phyloP scores from a whole-genome alignment of 345 rosid species.

The Eucalyptus marginata region DNA sequence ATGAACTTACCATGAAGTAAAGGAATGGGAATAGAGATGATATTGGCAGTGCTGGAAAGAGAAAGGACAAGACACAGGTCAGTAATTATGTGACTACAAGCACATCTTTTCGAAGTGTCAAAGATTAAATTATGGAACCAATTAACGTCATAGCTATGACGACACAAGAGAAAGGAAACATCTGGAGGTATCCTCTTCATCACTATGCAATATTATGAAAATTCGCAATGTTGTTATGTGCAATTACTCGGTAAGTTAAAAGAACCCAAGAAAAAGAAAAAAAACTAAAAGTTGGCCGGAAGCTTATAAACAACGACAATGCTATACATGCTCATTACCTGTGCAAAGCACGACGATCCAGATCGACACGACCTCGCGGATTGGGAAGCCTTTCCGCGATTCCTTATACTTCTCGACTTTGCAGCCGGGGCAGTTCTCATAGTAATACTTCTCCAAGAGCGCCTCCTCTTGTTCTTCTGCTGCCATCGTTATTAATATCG shows the following conservation, averaged over 20 bases:
- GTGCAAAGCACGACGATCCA: conserved; percentile 75
- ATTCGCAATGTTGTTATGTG: neutral
- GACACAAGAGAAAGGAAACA: neutral
- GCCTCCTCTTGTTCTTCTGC: conserved; percentile 10
- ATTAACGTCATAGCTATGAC: neutral
- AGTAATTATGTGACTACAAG: neutral
- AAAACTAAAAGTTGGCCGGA: neutral
- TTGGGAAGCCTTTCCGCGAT: conserved; percentile 42
- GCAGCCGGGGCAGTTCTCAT: conserved; percentile 80
- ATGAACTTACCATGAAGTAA: conserved; percentile 76
- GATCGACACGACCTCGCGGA: conserved; percentile 37
- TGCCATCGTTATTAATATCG: neutral
- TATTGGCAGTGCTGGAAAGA: conserved; percentile 78
- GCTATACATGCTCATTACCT: conserved; percentile 6
- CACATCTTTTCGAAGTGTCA: neutral
- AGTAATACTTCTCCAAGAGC: conserved; percentile 38
- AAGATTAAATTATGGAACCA: neutral
- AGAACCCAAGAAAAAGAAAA: neutral
- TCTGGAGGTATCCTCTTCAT: neutral
- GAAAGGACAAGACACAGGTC: neutral
- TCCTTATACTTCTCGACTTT: conserved; percentile 53
- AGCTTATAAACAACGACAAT: neutral
- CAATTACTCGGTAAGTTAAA: neutral
- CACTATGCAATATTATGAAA: neutral
- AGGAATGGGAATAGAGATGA: conserved; percentile 85